Conservation (phyloP, 1,284 basidiomycete species). For the Termitomyces sp. region DNA sequence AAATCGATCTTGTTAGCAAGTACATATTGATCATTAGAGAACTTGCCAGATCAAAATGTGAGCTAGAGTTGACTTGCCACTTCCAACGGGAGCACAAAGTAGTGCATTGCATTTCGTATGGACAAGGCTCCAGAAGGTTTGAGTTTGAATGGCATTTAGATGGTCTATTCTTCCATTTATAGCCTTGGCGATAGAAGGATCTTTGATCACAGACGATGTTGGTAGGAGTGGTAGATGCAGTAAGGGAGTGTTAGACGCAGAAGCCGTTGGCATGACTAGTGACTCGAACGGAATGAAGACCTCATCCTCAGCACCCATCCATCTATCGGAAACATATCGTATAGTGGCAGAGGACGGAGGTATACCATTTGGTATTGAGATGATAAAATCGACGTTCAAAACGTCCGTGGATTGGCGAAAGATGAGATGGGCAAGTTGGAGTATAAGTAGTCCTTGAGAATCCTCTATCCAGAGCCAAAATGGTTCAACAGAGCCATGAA, state of each 20-base stretch:
- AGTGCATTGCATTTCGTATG: conserved; percentile 71
- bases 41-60: conserved; percentile 69
- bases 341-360: conserved; percentile 62
- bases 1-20: background rate
- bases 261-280: conserved; percentile 73
- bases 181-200: conserved; percentile 41
- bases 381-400: conserved; percentile 74
- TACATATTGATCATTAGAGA: background rate
- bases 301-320: conserved; percentile 90
- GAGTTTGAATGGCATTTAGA: conserved; percentile 89
- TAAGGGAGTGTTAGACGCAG: conserved; percentile 61
- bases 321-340: conserved; percentile 85
- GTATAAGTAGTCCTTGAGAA: conserved; percentile 70
- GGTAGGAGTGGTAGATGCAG: conserved; percentile 82
- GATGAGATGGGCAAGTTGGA: conserved; percentile 75
- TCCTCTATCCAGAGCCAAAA: conserved; percentile 99
- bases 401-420: conserved; percentile 62
- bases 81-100: conserved; percentile 77
- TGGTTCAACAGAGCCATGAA: conserved; percentile 78
- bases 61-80: conserved; percentile 79
- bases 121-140: conserved; percentile 81
- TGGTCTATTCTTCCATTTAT: conserved; percentile 45
- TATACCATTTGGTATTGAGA: conserved; percentile 61
- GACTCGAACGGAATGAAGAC: conserved; percentile 59
- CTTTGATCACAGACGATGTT: conserved; percentile 42